Evolutionary conservation across 2,329 filamentous ascomycete genomes (phyloP).

Genomic region (Akanthomyces muscarius): DNA sequence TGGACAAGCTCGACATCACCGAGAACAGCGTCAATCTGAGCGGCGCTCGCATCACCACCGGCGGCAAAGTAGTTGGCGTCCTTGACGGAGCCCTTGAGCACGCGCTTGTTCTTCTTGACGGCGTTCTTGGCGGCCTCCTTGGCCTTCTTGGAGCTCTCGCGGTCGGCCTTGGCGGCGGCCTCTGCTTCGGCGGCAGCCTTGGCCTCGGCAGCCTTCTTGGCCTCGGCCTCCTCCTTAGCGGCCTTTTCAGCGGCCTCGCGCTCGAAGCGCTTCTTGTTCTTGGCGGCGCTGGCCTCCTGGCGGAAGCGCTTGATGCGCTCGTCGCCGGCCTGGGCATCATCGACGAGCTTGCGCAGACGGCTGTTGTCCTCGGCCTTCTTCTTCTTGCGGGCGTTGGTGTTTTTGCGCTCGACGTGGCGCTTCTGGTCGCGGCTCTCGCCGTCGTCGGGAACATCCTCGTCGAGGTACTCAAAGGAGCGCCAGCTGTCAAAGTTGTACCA

Average conservation of each 20-base stretch:
- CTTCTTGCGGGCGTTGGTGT: slow-evolving; percentile 95
- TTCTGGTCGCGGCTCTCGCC: slow-evolving; percentile 99
- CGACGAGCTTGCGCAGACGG: slow-evolving; percentile 83
- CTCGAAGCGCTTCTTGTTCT: slow-evolving; percentile 92
- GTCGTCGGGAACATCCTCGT: slow-evolving; percentile 98
- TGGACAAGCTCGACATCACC: slow-evolving; percentile 84
- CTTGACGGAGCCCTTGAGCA: slow-evolving; percentile 89
- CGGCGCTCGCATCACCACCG: slow-evolving; percentile 66
- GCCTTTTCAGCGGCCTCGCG: slow-evolving; percentile 89
- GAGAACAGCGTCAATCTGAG: slow-evolving; percentile 77
- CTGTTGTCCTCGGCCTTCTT: slow-evolving; percentile 98
- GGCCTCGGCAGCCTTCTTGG: slow-evolving; percentile 80
- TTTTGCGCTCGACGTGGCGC: slow-evolving; percentile 97
- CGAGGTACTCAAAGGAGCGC: slow-evolving; percentile 95
- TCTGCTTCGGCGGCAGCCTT: slow-evolving; percentile 78
- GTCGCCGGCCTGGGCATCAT: slow-evolving; percentile 78
- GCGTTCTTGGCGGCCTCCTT: slow-evolving; percentile 99
- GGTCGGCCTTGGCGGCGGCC: slow-evolving; percentile 77
- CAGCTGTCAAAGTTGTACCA: slow-evolving; percentile 99
- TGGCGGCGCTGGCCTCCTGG: slow-evolving; percentile 83
- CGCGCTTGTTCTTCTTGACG: slow-evolving; percentile 99
- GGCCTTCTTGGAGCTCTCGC: slow-evolving; percentile 84
- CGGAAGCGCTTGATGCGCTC: slow-evolving; percentile 98
- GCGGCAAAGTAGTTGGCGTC: slow-evolving; percentile 93
- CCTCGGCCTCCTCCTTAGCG: slow-evolving; percentile 76